A percentile compares a stretch with the other conserved stretches of the same genome.
Evolutionary conservation across 2,329 filamentous ascomycete genomes (phyloP).

Genomic region (Colletotrichum camelliae): DNA sequence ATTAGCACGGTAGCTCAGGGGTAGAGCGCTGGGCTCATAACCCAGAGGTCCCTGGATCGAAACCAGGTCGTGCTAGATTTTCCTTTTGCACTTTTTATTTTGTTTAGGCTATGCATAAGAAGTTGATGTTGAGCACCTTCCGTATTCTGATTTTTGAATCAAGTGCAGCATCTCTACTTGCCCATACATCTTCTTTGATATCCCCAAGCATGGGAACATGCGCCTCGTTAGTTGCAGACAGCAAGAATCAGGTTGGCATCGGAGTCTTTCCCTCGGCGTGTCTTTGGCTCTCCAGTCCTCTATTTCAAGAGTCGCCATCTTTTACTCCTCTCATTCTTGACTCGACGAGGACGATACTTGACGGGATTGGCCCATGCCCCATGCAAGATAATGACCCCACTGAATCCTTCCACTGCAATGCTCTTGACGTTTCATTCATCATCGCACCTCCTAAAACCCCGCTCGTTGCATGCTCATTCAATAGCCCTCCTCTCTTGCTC

Average conservation of each 20-base stretch:
- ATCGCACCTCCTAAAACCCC: neutral
- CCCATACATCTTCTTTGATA: neutral
- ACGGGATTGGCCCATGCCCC: neutral
- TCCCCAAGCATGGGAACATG: neutral
- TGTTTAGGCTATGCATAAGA: neutral
- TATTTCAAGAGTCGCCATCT: neutral
- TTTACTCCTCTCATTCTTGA: neutral
- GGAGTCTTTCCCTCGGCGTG: neutral
- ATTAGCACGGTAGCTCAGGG: slow-evolving; percentile 14
- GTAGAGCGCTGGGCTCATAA: slow-evolving; percentile 22
- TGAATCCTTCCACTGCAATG: neutral
- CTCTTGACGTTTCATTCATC: neutral
- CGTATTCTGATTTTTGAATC: neutral
- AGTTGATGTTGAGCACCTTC: neutral
- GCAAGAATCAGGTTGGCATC: accelerated
- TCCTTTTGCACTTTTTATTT: neutral
- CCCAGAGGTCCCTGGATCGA: slow-evolving; percentile 20
- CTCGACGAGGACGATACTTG: neutral
- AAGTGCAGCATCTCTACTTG: neutral
- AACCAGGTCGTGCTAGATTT: slow-evolving; percentile 14
- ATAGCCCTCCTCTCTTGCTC: neutral
- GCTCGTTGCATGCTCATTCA: neutral
- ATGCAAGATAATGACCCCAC: neutral
- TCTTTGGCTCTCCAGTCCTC: neutral
- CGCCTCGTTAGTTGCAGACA: neutral